Base-by-base conservation (phyloP, 164 flowering plant species). In the Litsea cubeba region DNA sequence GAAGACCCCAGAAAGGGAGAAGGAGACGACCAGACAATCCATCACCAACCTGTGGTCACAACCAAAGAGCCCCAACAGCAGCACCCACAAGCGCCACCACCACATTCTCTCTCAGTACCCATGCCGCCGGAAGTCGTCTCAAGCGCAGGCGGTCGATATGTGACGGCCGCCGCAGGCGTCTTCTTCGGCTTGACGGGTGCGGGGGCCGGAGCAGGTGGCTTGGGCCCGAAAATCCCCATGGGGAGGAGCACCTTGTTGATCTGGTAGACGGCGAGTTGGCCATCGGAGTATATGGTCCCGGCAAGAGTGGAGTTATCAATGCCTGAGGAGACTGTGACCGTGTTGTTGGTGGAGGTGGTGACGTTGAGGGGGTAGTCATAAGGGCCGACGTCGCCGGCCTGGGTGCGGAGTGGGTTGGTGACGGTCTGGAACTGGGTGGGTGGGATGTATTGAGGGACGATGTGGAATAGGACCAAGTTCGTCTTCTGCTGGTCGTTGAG, bases 361-460 rank as follows among this genome's bases (percentile, higher is more conserved):
- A 96, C 83, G 74, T 91, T 94, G 18, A 96, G 77, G 0, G 92
- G 95, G 30, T 83, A 90, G 75, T 80, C 79, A 0, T 84, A 86
- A 5, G 72, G 64, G 18, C 60, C 67, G 62, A 76, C 78, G 75
- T 83, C 75, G 10, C 99, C 97, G 2, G 98, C 98, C 60, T 90
- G 91, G 1, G 99, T 93, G 18, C 91, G 65, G n/a, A 92, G 68
- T 0, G 98, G 99, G 75, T 95, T 95, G 81, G 91, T 93, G 20
- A 86, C 86, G 0, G 95, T 92, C 65, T 94, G 96, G 77, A 96
- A 92, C 71, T 87, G 87, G 2, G 93, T 64, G 14, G 75, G 40
- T 18, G 95, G 71, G 18, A 89, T 63, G 63, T 76, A 84, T 3
- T 77, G 62, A 0, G 99, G 92, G 57, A 95, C 40, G 2, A 91